phyloP scores from a whole-genome alignment of 1,284 basidiomycete species.

The Moesziomyces aphidis region DNA sequence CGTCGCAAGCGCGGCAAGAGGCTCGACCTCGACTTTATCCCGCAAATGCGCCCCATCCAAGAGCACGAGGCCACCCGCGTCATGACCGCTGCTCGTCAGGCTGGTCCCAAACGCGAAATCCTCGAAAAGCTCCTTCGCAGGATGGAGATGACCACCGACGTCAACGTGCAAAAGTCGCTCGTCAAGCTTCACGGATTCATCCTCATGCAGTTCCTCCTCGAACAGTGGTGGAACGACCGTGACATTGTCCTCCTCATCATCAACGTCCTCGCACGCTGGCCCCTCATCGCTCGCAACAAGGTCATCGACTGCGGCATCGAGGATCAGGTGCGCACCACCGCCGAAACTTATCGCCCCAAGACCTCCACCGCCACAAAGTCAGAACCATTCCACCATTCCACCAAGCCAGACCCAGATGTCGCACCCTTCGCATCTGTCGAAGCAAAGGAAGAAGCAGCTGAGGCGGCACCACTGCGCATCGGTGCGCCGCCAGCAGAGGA shows the following conservation, averaged over 20 bases:
- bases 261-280: slow-evolving; percentile 73
- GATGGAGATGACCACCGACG: slow-evolving; percentile 88
- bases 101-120: slow-evolving; percentile 81
- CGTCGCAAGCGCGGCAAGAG: slow-evolving; percentile 92
- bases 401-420: slow-evolving; percentile 57
- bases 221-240: slow-evolving; percentile 80
- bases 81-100: slow-evolving; percentile 89
- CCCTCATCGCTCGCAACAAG: slow-evolving; percentile 88
- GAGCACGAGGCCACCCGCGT: slow-evolving; percentile 89
- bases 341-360: slow-evolving; percentile 35
- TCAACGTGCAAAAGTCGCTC: slow-evolving; percentile 81
- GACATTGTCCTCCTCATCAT: slow-evolving; percentile 78
- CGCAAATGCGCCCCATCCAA: slow-evolving; percentile 77
- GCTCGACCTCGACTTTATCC: slow-evolving; percentile 88
- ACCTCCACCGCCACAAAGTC: slow-evolving; percentile 69
- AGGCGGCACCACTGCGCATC: neutral
- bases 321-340: slow-evolving; percentile 49
- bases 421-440: neutral
- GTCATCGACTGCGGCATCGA: slow-evolving; percentile 77
- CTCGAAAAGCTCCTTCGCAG: slow-evolving; percentile 85
- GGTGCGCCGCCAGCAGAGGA: slow-evolving; percentile 33
- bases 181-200: slow-evolving; percentile 95
- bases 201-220: slow-evolving; percentile 87
- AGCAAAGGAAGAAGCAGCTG: no score
- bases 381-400: slow-evolving; percentile 28